Evolutionary conservation across 2,329 filamentous ascomycete genomes (phyloP).

Genomic region (Emmonsiellopsis sp.): DNA sequence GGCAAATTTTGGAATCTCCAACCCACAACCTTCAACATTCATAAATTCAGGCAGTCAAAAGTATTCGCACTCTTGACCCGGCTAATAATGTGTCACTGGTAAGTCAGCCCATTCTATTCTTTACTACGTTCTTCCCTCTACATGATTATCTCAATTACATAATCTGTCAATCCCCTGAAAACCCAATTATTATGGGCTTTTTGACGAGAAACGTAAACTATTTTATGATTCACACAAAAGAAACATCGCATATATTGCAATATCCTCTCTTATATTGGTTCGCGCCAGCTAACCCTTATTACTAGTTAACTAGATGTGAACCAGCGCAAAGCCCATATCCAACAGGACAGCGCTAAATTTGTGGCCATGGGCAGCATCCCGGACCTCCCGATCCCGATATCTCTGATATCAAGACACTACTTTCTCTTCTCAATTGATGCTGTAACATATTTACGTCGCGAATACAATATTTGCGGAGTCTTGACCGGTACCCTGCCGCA

Average conservation of each 20-base stretch:
- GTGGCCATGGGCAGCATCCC: slow-evolving; percentile 25
- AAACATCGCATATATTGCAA: slow-evolving; percentile 11
- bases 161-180: slow-evolving; percentile 83
- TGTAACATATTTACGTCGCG: slow-evolving; percentile 65
- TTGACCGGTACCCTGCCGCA: slow-evolving; percentile 83
- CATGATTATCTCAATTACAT: slow-evolving; percentile 56
- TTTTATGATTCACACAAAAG: slow-evolving; percentile 22
- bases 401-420: slow-evolving; percentile 68
- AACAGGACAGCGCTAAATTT: slow-evolving; percentile 16
- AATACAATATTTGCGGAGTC: slow-evolving; percentile 76
- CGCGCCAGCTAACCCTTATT: background rate
- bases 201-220: slow-evolving; percentile 30
- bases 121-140: slow-evolving; percentile 14
- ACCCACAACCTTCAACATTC: background rate
- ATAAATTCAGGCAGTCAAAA: slow-evolving; percentile 2
- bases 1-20: background rate
- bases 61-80: background rate
- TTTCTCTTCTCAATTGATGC: slow-evolving; percentile 81
- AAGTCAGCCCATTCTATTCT: slow-evolving; percentile 18
- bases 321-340: background rate
- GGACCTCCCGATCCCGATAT: slow-evolving; percentile 63
- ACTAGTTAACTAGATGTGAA: background rate
- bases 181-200: slow-evolving; percentile 19
- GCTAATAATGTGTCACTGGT: slow-evolving; percentile 9
- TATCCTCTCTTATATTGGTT: background rate